These are phyloP conservation scores for Strigomonas oncopelti DNA, from an alignment of 208 protist genomes.

Conservation along the genomic window DNA sequence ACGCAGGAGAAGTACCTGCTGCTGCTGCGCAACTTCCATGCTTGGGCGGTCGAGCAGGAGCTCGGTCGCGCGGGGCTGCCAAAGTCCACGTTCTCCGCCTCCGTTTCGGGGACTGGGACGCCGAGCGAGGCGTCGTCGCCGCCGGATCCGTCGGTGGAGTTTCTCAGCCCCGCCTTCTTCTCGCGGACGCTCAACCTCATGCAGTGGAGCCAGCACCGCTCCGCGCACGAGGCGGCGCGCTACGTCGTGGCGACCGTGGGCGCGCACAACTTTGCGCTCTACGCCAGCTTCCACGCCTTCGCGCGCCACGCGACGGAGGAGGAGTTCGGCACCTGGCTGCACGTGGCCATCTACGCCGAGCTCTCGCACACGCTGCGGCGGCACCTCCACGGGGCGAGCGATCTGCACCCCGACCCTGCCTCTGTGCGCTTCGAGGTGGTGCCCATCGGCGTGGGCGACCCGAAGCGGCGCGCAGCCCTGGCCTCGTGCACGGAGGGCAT, in stretches of 20 bases:
- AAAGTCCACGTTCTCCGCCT: background rate
- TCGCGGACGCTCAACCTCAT: background rate
- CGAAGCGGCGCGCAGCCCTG: background rate
- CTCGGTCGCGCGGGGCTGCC: background rate
- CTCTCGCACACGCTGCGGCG: conserved; percentile 25
- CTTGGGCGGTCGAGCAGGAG: background rate
- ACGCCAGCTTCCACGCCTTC: conserved; percentile 41
- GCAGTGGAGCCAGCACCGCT: background rate
- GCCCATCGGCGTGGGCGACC: background rate
- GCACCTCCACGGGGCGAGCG: background rate
- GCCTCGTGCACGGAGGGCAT: background rate
- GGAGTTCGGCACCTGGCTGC: conserved; percentile 57
- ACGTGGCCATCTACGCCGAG: conserved; percentile 38
- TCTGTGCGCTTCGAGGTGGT: background rate
- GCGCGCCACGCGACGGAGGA: conserved; percentile 37
- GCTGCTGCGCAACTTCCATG: background rate
- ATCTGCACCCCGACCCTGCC: background rate
- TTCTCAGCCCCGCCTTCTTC: background rate
- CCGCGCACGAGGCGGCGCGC: background rate
- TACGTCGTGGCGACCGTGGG: conserved; percentile 21
- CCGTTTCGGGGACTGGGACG: background rate
- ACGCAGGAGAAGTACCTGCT: background rate
- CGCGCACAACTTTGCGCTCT: conserved; percentile 51
- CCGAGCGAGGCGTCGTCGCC: background rate
- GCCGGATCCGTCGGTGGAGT: background rate